phyloP scores from a whole-genome alignment of 2,329 filamentous ascomycete genomes.

The Madurella fahalii region DNA sequence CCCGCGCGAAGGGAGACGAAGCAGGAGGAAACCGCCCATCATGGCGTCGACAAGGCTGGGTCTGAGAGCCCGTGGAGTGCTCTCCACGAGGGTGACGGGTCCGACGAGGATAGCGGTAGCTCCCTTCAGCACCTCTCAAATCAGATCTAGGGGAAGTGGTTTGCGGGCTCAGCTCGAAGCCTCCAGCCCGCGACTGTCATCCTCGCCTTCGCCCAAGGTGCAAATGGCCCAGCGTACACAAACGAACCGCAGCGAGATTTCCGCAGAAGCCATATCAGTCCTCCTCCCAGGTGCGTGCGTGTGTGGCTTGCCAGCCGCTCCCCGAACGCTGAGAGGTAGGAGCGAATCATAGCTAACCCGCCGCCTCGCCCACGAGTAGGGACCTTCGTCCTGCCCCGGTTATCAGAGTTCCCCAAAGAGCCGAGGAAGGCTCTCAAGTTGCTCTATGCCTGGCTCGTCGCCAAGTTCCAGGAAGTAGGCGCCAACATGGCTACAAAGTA shows the following conservation, averaged over 20 bases:
- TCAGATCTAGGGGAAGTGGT: not conserved
- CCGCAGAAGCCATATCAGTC: slow-evolving; percentile 1
- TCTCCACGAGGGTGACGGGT: slow-evolving; percentile 1
- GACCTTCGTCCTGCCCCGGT: slow-evolving; percentile 45
- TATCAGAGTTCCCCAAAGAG: slow-evolving; percentile 29
- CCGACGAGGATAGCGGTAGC: slow-evolving; percentile 8
- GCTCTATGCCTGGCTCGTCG: not conserved
- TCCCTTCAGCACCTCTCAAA: slow-evolving; percentile 11
- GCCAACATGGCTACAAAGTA: slow-evolving; percentile 40
- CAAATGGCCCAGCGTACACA: not conserved
- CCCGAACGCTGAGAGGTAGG: not conserved
- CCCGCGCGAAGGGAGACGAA: not conserved
- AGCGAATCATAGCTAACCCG: slow-evolving; percentile 1
- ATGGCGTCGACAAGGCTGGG: slow-evolving; percentile 15
- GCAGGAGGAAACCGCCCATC: slow-evolving; percentile 6
- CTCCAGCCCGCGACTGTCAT: not conserved
- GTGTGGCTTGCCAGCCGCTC: not conserved
- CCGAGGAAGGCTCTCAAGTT: slow-evolving; percentile 5
- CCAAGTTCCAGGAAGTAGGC: slow-evolving; percentile 36
- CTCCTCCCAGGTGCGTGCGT: slow-evolving; percentile 22
- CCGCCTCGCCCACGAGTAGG: slow-evolving; percentile 30
- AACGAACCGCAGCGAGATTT: not conserved
- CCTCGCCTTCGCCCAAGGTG: not conserved
- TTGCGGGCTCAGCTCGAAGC: not conserved
- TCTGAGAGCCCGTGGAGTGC: slow-evolving; percentile 11